Evolutionary conservation across 2,329 filamentous ascomycete species (phyloP), one percentile per base, ranked within the genome.

Genomic region (Mycosphaerella sp.): DNA sequence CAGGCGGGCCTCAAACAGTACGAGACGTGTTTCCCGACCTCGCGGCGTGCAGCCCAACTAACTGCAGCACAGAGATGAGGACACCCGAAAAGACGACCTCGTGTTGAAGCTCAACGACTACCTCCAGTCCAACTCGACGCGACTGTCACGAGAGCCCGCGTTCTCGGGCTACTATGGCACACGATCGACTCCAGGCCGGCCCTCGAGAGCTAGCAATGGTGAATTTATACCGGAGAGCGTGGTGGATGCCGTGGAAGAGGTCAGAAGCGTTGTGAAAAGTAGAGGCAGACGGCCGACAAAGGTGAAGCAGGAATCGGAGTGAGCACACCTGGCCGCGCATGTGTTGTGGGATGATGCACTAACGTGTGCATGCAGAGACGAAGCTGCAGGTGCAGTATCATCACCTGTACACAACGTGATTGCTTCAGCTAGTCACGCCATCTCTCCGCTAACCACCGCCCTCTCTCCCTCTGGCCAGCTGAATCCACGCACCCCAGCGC

Each of bases 51-150:
- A 3, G 13, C 6, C 21, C 30, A 14, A 35, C 50, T 53, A 18
- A 50, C 18, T 1, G 28, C 13, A n/a, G 37, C 41, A 30, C 50
- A 66, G 64, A 42, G 52, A 62, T 17, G 82, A 87, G 59, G 75
- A 77, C 50, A 73, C 85, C 58, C 86, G 85, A 69, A 95, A 95
- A 72, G 75, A 77, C 58, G 89, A 95, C 43, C 80, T 97, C 54
- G 87, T 91, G 65, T 69, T 78, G 53, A 79, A 79, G 40, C 80
- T 95, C 57, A 86, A 94, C 62, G 78, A 84, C 41, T 84, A 82
- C 70, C 79, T 95, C 41, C 77, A 81, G 59, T 76, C 79, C 56
- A 86, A 95, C 72, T 76, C 80, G 61, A 74, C 79, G 57, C 77
- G 76, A 55, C 85, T 87, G 66, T 75, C 78, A 46, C 74, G 75